phyloP scores from a whole-genome alignment of 768 basidiomycete species.

The Baorangia bicolor region DNA sequence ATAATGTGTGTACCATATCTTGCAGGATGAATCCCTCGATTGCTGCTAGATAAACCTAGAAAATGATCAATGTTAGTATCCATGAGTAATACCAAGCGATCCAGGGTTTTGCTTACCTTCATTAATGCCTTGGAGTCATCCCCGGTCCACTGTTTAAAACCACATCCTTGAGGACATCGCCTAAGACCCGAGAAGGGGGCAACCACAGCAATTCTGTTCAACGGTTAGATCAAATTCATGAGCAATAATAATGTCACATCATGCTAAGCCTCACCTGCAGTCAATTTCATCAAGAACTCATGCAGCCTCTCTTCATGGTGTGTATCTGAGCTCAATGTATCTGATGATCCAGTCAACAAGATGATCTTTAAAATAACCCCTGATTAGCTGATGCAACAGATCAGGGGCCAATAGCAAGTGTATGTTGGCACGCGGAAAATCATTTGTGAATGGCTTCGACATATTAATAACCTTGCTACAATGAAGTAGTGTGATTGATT shows the following conservation, averaged over 20 bases:
- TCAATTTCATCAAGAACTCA: not conserved
- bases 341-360: not conserved
- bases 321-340: not conserved
- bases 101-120: not conserved
- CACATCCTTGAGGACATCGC: not conserved
- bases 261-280: not conserved
- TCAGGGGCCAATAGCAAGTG: not conserved
- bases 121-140: constrained; percentile 5
- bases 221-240: not conserved
- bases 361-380: not conserved
- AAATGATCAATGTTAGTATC: not conserved
- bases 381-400: not conserved
- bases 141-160: not conserved
- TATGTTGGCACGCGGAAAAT: not conserved
- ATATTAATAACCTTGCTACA: not conserved
- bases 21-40: not conserved
- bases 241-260: too few species aligned
- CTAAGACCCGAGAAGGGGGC: not conserved
- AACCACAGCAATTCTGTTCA: not conserved
- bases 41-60: not conserved
- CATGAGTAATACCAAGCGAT: not conserved
- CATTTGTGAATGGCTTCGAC: not conserved
- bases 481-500: too few species aligned
- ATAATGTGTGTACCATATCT: not conserved
- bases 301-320: not conserved